Conservation (phyloP, 2,329 filamentous ascomycete genomes). For the Aspergillus melleus region DNA sequence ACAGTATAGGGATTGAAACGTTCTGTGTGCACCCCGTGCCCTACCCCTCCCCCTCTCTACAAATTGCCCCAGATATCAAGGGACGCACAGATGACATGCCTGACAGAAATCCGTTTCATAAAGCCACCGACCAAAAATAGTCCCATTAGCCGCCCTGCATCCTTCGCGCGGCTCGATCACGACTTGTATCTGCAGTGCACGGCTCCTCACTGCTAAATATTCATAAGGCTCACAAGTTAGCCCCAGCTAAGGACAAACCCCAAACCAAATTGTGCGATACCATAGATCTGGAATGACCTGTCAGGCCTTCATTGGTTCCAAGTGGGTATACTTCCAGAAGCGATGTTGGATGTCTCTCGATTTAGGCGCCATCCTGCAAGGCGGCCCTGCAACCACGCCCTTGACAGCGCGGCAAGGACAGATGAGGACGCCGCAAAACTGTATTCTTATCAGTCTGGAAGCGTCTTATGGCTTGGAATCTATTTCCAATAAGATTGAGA, state of each 20-base stretch:
- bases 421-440: neutral
- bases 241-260: neutral
- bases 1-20: neutral
- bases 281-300: neutral
- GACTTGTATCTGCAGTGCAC: neutral
- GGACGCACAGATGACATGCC: neutral
- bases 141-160: conserved; percentile 1
- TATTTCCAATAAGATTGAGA: neutral
- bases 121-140: neutral
- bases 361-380: neutral
- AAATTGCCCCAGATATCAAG: neutral
- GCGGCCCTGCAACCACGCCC: neutral
- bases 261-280: neutral
- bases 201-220: neutral
- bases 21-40: neutral
- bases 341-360: neutral
- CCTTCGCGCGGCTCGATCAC: neutral
- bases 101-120: neutral
- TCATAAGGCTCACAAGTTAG: neutral
- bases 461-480: neutral
- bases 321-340: neutral
- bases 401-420: too few relatives aligned
- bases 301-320: neutral
- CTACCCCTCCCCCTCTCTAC: neutral
- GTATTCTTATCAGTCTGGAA: neutral